Conservation (phyloP, 2,329 filamentous ascomycete genomes). For the Beauveria asiatica region DNA sequence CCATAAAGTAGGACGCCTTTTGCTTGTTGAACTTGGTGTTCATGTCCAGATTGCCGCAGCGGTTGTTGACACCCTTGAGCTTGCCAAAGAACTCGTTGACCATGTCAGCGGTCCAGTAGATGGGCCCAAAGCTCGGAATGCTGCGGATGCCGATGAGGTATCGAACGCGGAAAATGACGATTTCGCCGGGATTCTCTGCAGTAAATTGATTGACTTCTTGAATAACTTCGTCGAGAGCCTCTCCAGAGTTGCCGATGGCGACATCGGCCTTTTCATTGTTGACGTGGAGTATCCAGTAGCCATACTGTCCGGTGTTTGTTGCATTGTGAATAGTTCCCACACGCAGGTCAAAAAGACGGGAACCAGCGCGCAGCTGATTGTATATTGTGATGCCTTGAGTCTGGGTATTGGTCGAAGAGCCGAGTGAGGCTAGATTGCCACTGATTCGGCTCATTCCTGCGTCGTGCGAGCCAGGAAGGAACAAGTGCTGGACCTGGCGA, state of each 20-base stretch:
- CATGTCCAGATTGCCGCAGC: constrained; percentile 22
- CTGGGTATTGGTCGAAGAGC: constrained; percentile 32
- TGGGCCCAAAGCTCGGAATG: constrained; percentile 18
- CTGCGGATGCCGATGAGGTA: constrained; percentile 33
- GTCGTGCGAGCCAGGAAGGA: constrained; percentile 41
- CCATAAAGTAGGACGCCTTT: constrained; percentile 22
- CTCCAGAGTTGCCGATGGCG: constrained; percentile 37
- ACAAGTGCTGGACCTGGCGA: constrained; percentile 34
- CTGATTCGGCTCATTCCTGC: constrained; percentile 38
- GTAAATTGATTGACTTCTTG: constrained; percentile 37
- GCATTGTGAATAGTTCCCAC: constrained; percentile 24
- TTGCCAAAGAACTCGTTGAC: constrained; percentile 34
- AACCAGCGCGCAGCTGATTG: constrained; percentile 35
- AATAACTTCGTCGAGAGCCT: constrained; percentile 34
- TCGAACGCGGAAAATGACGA: constrained; percentile 38
- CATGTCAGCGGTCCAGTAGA: constrained; percentile 28
- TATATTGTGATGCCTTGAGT: constrained; percentile 37
- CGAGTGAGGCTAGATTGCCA: constrained; percentile 25
- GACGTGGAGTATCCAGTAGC: constrained; percentile 36
- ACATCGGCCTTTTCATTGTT: constrained; percentile 24
- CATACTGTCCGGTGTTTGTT: constrained; percentile 13
- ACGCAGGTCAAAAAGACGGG: constrained; percentile 40
- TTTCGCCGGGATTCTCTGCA: constrained; percentile 31
- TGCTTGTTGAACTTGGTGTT: constrained; percentile 19
- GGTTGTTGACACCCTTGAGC: constrained; percentile 32